These are phyloP conservation scores for Galium porrigens DNA, from an alignment of 305 asterid genomes.

Conservation along the genomic window DNA sequence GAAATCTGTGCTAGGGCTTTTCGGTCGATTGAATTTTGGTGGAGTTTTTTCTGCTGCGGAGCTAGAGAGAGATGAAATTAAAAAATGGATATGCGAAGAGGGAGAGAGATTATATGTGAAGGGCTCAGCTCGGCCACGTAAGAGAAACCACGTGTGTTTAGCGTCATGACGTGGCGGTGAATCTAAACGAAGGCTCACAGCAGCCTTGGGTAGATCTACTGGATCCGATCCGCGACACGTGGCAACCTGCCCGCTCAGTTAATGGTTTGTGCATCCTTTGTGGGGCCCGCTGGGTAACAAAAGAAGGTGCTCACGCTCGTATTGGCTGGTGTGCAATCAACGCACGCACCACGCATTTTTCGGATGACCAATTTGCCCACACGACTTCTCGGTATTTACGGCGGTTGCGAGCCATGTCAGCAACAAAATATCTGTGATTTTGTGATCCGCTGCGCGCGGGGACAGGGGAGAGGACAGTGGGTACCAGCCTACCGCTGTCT, in stretches of 20 bases:
- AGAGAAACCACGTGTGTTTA: slow-evolving; percentile 3
- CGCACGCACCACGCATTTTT: not conserved
- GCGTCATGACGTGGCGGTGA: slow-evolving; percentile 12
- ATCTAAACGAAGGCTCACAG: slow-evolving; percentile 26
- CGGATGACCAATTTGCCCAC: slow-evolving; percentile 14
- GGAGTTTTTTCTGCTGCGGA: slow-evolving; percentile 4
- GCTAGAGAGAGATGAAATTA: slow-evolving; percentile 1
- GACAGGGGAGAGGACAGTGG: not conserved
- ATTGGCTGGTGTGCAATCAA: slow-evolving; percentile 12
- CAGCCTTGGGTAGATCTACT: slow-evolving; percentile 14
- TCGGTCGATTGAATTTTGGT: not conserved
- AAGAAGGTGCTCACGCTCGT: slow-evolving; percentile 4
- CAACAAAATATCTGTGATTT: slow-evolving; percentile 19
- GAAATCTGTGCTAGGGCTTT: slow-evolving; percentile 23
- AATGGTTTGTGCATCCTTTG: slow-evolving; percentile 8
- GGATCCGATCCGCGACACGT: slow-evolving; percentile 25
- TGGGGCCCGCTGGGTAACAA: not conserved
- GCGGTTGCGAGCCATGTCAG: slow-evolving; percentile 13
- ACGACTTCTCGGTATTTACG: not conserved
- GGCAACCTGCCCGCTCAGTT: slow-evolving; percentile 10
- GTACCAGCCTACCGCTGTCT: not conserved
- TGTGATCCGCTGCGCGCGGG: not conserved
- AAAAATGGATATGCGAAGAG: not conserved
- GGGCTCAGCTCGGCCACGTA: slow-evolving; percentile 12
- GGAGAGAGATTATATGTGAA: slow-evolving; percentile 18